phyloP scores from a whole-genome alignment of 495 filamentous ascomycete genomes.

The Staphylotrichum longicolle region DNA sequence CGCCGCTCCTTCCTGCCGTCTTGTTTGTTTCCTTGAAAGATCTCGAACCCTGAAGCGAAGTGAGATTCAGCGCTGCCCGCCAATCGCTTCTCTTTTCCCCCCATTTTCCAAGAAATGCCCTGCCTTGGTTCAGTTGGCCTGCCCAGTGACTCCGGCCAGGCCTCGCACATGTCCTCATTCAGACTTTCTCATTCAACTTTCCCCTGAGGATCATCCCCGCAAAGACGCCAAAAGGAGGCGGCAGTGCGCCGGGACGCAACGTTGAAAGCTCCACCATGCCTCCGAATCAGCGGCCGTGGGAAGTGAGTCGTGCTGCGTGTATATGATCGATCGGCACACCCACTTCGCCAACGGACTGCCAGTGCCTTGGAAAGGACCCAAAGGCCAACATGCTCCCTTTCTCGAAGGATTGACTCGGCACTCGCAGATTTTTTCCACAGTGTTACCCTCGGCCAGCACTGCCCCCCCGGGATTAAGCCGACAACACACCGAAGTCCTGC shows the following conservation, averaged over 20 bases:
- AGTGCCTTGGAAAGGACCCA: conserved; percentile 3
- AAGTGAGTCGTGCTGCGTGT: not conserved
- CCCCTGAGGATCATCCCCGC: conserved; percentile 1
- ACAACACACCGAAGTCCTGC: too few species aligned
- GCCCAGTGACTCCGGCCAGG: too few species aligned
- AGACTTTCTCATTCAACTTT: not conserved
- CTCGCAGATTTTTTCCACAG: too few species aligned
- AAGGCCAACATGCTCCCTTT: not conserved
- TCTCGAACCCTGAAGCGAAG: too few species aligned
- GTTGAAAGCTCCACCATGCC: not conserved
- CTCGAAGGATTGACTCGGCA: not conserved
- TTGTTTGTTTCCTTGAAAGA: not conserved
- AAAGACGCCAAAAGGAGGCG: not conserved
- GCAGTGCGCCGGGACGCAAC: not conserved
- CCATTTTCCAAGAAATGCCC: not conserved
- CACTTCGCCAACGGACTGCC: not conserved
- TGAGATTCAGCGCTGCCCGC: not conserved
- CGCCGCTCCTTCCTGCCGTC: conserved; percentile 1
- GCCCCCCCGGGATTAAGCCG: too few species aligned
- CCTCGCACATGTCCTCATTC: not conserved
- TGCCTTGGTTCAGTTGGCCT: too few species aligned
- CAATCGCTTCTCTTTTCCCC: not conserved
- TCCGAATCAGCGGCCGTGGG: not conserved
- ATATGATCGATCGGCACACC: conserved; percentile 14
- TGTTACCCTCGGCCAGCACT: too few species aligned